phyloP scores from a whole-genome alignment of 208 protist genomes.

The Angomonas ambiguus region DNA sequence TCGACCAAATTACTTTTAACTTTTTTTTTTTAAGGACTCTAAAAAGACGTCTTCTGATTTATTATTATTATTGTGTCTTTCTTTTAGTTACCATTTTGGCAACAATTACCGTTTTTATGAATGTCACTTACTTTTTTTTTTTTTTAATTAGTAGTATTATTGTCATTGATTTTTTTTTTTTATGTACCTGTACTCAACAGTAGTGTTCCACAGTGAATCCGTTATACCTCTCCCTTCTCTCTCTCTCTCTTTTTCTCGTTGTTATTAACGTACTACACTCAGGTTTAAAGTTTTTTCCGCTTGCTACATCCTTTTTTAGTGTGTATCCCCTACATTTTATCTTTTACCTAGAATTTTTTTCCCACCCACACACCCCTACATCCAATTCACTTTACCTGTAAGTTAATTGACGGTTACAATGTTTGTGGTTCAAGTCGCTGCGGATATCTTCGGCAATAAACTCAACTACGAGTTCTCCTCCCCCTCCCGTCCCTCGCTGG shows the following conservation, averaged over 20 bases:
- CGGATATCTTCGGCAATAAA: slow-evolving; percentile 88
- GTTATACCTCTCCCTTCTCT: neutral
- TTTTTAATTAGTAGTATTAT: slow-evolving; percentile 11
- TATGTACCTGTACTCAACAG: neutral
- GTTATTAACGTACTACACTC: slow-evolving; percentile 10
- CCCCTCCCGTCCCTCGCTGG: slow-evolving; percentile 47
- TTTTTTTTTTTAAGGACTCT: neutral
- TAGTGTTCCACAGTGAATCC: neutral
- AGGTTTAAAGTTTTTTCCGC: slow-evolving; percentile 6
- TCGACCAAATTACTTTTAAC: neutral
- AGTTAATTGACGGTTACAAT: slow-evolving; percentile 21
- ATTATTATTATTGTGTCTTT: neutral
- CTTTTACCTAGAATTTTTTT: slow-evolving; percentile 17
- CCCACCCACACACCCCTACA: slow-evolving; percentile 13
- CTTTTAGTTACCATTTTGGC: neutral
- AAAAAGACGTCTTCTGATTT: no score
- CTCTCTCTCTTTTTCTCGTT: slow-evolving; percentile 22
- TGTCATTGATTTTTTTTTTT: slow-evolving; percentile 17
- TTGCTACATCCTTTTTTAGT: slow-evolving; percentile 6
- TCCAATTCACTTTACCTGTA: no score
- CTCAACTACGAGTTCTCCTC: slow-evolving; percentile 90
- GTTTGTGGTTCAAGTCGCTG: slow-evolving; percentile 83
- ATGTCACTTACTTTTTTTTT: slow-evolving; percentile 14
- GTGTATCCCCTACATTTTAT: slow-evolving; percentile 6
- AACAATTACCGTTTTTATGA: no score